Evolutionary conservation across 805 yeast genomes (phyloP).

Genomic region (Candida sanyiensis): DNA sequence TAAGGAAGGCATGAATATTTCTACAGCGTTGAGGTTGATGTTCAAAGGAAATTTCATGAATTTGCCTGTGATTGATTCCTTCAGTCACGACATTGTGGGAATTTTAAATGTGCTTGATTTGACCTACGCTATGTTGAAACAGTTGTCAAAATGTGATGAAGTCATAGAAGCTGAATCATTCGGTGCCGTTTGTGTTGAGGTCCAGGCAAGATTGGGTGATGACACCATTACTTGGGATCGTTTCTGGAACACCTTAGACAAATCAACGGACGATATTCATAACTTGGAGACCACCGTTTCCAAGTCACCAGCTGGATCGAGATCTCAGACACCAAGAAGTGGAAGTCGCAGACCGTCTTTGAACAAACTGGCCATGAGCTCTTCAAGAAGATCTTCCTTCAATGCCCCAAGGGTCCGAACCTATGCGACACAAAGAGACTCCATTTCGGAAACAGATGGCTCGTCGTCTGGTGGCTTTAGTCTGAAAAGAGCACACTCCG

Average conservation of each 20-base stretch:
- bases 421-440: slow-evolving; percentile 8
- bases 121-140: slow-evolving; percentile 36
- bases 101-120: slow-evolving; percentile 39
- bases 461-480: background rate
- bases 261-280: slow-evolving; percentile 26
- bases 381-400: slow-evolving; percentile 21
- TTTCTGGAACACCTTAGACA: slow-evolving; percentile 30
- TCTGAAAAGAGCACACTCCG: slow-evolving; percentile 16
- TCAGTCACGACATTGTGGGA: slow-evolving; percentile 29
- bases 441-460: slow-evolving; percentile 5
- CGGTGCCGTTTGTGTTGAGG: slow-evolving; percentile 20
- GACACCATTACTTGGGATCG: slow-evolving; percentile 27
- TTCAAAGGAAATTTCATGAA: slow-evolving; percentile 42
- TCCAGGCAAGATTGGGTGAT: slow-evolving; percentile 21
- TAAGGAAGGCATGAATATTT: slow-evolving; percentile 32
- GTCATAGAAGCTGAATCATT: slow-evolving; percentile 18
- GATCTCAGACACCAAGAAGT: slow-evolving; percentile 21
- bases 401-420: slow-evolving; percentile 11
- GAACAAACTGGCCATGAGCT: slow-evolving; percentile 13
- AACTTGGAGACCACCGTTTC: slow-evolving; percentile 22
- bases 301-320: slow-evolving; percentile 20
- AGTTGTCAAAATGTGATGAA: slow-evolving; percentile 27
- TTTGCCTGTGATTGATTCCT: slow-evolving; percentile 34
- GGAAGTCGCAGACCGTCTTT: slow-evolving; percentile 19
- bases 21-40: slow-evolving; percentile 40